A percentile compares a stretch with the other conserved stretches of the same genome.
Evolutionary conservation across 306 rosid species (phyloP).

Genomic region (Dryas alaskensis): DNA sequence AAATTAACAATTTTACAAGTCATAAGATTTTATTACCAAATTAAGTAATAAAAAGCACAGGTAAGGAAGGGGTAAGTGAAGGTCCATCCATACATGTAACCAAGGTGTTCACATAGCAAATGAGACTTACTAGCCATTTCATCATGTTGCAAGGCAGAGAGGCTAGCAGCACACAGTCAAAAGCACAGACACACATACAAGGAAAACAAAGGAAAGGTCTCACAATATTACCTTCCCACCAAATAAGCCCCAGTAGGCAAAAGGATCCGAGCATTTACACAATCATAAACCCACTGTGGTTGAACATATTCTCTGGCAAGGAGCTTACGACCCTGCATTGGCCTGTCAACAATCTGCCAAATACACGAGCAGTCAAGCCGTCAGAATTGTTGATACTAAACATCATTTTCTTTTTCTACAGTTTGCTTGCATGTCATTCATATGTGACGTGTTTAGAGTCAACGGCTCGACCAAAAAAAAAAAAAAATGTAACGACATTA

Average conservation of each 20-base stretch:
- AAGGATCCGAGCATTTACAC: constrained; percentile 70
- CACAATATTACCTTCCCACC: constrained; percentile 71
- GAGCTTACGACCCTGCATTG: constrained; percentile 61
- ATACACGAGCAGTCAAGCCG: constrained; percentile 24
- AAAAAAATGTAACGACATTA: constrained; percentile 14
- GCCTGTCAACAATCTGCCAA: constrained; percentile 79
- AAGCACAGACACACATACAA: neutral
- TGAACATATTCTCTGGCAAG: constrained; percentile 83
- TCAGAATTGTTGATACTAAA: constrained; percentile 16
- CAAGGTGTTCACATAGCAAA: neutral
- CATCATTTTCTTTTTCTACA: neutral
- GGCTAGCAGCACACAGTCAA: neutral
- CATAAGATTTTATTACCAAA: neutral
- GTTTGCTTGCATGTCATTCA: no score
- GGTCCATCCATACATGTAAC: neutral
- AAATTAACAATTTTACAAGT: neutral
- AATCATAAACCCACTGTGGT: constrained; percentile 95
- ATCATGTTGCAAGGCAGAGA: neutral
- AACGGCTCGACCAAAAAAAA: neutral
- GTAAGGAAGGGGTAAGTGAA: neutral
- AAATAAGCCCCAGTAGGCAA: constrained; percentile 68
- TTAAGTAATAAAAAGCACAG: neutral
- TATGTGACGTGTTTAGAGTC: neutral
- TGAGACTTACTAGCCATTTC: neutral
- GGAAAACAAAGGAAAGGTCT: neutral